A percentile compares a stretch with the other conserved stretches of the same genome.
These are phyloP conservation scores for Botrytis cinerea DNA, from an alignment of 2,329 filamentous ascomycete genomes.

Conservation along the genomic window DNA sequence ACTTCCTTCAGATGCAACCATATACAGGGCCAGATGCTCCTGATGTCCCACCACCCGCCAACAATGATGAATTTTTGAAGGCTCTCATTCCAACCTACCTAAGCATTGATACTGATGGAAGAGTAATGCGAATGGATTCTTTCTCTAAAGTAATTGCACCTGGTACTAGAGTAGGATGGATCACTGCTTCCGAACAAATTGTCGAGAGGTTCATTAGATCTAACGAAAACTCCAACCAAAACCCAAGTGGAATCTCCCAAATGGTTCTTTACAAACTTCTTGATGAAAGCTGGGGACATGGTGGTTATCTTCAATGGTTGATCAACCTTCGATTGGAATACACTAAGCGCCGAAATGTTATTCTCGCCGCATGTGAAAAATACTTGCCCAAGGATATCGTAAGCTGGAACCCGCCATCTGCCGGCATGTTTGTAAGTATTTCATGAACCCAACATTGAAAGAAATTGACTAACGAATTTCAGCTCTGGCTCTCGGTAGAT, in stretches of 20 bases:
- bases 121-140: conserved; percentile 87
- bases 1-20: conserved; percentile 68
- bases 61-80: conserved; percentile 71
- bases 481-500: conserved; percentile 75
- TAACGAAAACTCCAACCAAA: conserved; percentile 81
- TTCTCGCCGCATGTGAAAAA: conserved; percentile 78
- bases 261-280: conserved; percentile 83
- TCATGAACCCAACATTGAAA: too few relatives aligned
- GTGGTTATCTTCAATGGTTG: conserved; percentile 86
- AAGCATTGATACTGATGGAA: conserved; percentile 80
- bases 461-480: conserved; percentile 13
- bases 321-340: conserved; percentile 81
- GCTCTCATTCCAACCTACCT: conserved; percentile 74
- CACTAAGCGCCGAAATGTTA: conserved; percentile 72
- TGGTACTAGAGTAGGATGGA: conserved; percentile 81
- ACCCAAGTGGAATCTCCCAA: conserved; percentile 82
- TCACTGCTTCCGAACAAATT: conserved; percentile 83
- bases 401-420: conserved; percentile 75
- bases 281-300: conserved; percentile 92
- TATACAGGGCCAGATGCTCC: conserved; percentile 45
- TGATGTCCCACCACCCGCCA: conserved; percentile 50
- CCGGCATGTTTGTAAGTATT: conserved; percentile 71
- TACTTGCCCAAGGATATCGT: conserved; percentile 74
- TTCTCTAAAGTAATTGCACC: conserved; percentile 91
- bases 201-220: conserved; percentile 69